Evolutionary conservation across 2,329 filamentous ascomycete genomes (phyloP), one percentile per base, ranked within the genome.

Genomic region (Penicillium digitatum): DNA sequence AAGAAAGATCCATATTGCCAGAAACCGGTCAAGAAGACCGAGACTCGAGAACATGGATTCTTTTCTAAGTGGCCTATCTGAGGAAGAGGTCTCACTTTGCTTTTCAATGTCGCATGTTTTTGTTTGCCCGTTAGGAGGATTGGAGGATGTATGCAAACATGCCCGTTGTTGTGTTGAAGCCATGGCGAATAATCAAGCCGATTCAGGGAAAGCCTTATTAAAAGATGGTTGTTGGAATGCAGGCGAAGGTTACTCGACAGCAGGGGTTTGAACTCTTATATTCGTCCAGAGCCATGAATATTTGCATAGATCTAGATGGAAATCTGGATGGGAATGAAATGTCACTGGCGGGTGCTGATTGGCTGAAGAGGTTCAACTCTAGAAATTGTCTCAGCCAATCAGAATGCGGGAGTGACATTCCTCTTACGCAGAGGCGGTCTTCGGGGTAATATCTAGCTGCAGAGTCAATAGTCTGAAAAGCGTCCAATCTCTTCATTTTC

Each of bases 1-100:
- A 0, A 93, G 79, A 26, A 93, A 77, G 56, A 93, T 92, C 89
- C 89, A 88, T 26, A 87, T 35, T 2, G 83, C 85, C 0, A 89
- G 79, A 62, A 83, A 84, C 2, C 84, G 80, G 64, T 88, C 85
- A 0, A 88, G 77, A 60, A 80, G 76, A 5, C 81, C 81, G 0
- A 87, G 79, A 1, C 79, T 73, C 40, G 81, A 81, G 54, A 72
- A 73, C 2, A 65, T 56, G 1, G 70, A 72, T 20, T 40, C n/a
- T 27, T 65, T 60, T 24, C 54, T 51, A 1, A 3, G 11, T n/a
- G 32, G 32, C 11, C 45, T n/a, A n/a, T 45, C 24, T 14, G 46
- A 32, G 18, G 39, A 39, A 26, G 27, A n/a, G n/a, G 3, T 35
- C 35, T 50, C 29, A 14, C 20, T 11, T 31, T 56, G 48, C 38